Conservation (phyloP, 164 flowering plant species). For the Nymphaea colorata region DNA sequence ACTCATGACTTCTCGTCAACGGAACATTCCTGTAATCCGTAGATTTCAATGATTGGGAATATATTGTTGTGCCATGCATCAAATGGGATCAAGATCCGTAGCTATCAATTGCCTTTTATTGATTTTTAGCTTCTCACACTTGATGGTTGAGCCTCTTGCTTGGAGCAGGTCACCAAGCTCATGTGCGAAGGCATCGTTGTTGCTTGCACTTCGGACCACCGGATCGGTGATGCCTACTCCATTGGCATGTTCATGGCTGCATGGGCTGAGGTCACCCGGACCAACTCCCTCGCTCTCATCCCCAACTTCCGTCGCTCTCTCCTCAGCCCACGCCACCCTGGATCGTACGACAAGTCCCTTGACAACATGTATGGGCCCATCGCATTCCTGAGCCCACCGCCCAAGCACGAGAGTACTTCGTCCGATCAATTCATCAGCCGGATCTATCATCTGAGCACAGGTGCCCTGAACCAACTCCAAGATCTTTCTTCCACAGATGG, state of each 20-base stretch:
- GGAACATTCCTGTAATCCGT: too few relatives aligned
- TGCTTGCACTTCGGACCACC: slow-evolving; percentile 43
- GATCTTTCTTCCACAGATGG: neutral
- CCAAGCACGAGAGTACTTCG: neutral
- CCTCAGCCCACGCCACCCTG: slow-evolving; percentile 13
- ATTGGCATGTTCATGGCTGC: slow-evolving; percentile 36
- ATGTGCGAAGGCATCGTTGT: slow-evolving; percentile 44
- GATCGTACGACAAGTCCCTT: neutral
- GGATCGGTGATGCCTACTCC: slow-evolving; percentile 49
- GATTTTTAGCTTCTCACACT: too few relatives aligned
- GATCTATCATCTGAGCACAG: too few relatives aligned
- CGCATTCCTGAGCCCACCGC: slow-evolving; percentile 4
- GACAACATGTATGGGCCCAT: slow-evolving; percentile 3
- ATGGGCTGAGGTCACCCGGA: slow-evolving; percentile 31
- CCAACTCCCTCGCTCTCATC: slow-evolving; percentile 5
- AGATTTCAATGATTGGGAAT: too few relatives aligned
- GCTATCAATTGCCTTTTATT: neutral
- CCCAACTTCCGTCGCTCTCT: slow-evolving; percentile 8
- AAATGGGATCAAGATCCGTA: too few relatives aligned
- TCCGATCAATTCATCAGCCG: neutral
- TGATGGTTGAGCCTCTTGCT: neutral
- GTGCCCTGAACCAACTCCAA: slow-evolving; percentile 1
- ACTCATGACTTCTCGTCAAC: too few relatives aligned
- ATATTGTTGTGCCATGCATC: too few relatives aligned
- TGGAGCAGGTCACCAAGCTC: slow-evolving; percentile 23